A percentile compares a stretch with the other conserved stretches of the same genome.
These are phyloP conservation scores for Circinella umbellata DNA, from an alignment of 371 early-diverging fungal genomes.

Conservation along the genomic window DNA sequence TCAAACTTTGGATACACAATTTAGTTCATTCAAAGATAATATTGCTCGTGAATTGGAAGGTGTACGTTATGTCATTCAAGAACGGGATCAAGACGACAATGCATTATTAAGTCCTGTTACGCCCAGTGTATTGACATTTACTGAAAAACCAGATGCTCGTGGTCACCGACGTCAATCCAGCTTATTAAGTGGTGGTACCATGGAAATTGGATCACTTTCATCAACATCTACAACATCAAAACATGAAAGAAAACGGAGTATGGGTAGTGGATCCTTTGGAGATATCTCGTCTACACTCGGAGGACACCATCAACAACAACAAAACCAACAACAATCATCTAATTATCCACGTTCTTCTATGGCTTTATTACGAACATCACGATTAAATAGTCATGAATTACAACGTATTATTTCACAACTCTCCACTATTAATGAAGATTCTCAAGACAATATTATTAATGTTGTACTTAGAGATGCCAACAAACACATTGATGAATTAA, in stretches of 20 bases:
- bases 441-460: constrained; percentile 15
- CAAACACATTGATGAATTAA: constrained; percentile 29
- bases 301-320: constrained; percentile 11
- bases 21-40: constrained; percentile 47
- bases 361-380: constrained; percentile 53
- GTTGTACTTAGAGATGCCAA: constrained; percentile 16
- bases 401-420: constrained; percentile 26
- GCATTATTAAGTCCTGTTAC: constrained; percentile 21
- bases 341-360: constrained; percentile 50
- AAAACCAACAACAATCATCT: constrained; percentile 1
- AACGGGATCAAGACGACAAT: constrained; percentile 25
- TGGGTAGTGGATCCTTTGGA: constrained; percentile 3
- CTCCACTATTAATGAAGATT: constrained; percentile 23
- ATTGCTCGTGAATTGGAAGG: constrained; percentile 40
- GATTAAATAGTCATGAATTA: constrained; percentile 52
- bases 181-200: constrained; percentile 14
- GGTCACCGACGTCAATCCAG: constrained; percentile 21
- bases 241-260: constrained; percentile 29
- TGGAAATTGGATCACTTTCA: not conserved
- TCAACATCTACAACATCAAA: not conserved
- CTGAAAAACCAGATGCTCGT: constrained; percentile 11
- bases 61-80: constrained; percentile 38
- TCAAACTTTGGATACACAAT: constrained; percentile 39
- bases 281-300: not conserved
- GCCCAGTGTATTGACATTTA: constrained; percentile 15